phyloP scores from a whole-genome alignment of 2,329 filamentous ascomycete genomes.

The Talaromyces sp. region DNA sequence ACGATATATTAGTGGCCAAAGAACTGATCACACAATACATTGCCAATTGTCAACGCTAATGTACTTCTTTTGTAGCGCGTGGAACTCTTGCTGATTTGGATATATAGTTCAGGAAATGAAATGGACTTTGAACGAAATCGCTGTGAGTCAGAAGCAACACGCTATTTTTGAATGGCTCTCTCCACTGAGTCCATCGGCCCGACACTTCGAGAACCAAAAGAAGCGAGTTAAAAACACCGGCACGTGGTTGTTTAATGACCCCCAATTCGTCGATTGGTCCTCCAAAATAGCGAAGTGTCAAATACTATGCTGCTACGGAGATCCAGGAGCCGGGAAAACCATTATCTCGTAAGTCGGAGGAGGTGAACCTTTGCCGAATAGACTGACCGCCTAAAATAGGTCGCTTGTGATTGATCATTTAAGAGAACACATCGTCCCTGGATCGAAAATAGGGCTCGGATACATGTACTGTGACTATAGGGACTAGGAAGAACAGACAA shows the following conservation, averaged over 20 bases:
- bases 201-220: constrained; percentile 8
- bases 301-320: constrained; percentile 17
- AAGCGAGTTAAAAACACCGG: constrained; percentile 8
- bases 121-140: constrained; percentile 4
- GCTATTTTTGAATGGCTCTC: constrained; percentile 5
- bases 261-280: constrained; percentile 11
- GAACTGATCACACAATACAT: too few species aligned
- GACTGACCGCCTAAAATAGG: constrained; percentile 10
- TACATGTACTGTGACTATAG: constrained; percentile 21
- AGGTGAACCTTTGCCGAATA: neutral
- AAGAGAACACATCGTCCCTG: neutral
- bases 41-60: too few species aligned
- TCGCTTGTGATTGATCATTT: constrained; percentile 18
- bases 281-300: constrained; percentile 6
- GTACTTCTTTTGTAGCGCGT: too few species aligned
- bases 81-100: neutral
- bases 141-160: neutral
- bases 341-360: constrained; percentile 17
- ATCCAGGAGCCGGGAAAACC: constrained; percentile 19
- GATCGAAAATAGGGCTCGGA: constrained; percentile 15
- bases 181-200: constrained; percentile 12
- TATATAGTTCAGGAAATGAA: neutral
- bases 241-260: constrained; percentile 8
- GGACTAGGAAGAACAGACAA: constrained; percentile 18
- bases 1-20: too few species aligned